A percentile compares a stretch with the other conserved stretches of the same genome.
Evolutionary conservation across 2,329 filamentous ascomycete genomes (phyloP).

Genomic region (Rachicladosporium sp.): DNA sequence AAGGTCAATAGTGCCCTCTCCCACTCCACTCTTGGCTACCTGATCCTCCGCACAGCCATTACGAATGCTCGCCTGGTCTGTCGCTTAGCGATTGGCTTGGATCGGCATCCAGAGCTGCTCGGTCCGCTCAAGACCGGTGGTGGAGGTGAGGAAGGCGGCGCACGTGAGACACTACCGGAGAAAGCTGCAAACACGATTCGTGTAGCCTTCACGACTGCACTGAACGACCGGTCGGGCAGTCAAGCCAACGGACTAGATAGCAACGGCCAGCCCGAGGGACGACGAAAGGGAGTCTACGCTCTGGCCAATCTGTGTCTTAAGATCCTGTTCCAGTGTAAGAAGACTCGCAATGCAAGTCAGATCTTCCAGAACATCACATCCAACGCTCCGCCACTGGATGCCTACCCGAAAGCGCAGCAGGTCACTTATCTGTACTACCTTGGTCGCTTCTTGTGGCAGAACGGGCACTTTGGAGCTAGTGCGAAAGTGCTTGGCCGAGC

Average conservation of each 20-base stretch:
- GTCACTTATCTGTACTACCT: slow-evolving; percentile 93
- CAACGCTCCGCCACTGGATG: slow-evolving; percentile 65
- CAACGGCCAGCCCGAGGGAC: slow-evolving; percentile 59
- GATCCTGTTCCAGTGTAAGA: slow-evolving; percentile 76
- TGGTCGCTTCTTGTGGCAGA: slow-evolving; percentile 77
- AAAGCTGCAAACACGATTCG: slow-evolving; percentile 80
- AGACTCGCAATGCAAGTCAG: slow-evolving; percentile 71
- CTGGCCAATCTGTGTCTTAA: slow-evolving; percentile 86
- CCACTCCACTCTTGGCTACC: slow-evolving; percentile 64
- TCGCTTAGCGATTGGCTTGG: slow-evolving; percentile 71
- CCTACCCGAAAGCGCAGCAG: slow-evolving; percentile 75
- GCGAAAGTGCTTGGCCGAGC: slow-evolving; percentile 64
- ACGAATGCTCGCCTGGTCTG: slow-evolving; percentile 70
- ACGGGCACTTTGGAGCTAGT: slow-evolving; percentile 69
- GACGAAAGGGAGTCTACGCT: slow-evolving; percentile 77
- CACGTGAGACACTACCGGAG: slow-evolving; percentile 70
- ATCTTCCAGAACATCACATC: slow-evolving; percentile 81
- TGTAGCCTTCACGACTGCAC: slow-evolving; percentile 79
- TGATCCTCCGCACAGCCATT: slow-evolving; percentile 74
- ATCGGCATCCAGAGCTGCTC: slow-evolving; percentile 66
- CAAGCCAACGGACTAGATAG: slow-evolving; percentile 34
- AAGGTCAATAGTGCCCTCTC: slow-evolving; percentile 73
- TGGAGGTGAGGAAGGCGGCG: slow-evolving; percentile 48
- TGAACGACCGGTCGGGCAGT: slow-evolving; percentile 63
- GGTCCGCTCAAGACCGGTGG: slow-evolving; percentile 36